Evolutionary conservation across 345 rosid genomes (phyloP), one percentile per base, ranked within the genome.

Genomic region (Hypericum perforatum): DNA sequence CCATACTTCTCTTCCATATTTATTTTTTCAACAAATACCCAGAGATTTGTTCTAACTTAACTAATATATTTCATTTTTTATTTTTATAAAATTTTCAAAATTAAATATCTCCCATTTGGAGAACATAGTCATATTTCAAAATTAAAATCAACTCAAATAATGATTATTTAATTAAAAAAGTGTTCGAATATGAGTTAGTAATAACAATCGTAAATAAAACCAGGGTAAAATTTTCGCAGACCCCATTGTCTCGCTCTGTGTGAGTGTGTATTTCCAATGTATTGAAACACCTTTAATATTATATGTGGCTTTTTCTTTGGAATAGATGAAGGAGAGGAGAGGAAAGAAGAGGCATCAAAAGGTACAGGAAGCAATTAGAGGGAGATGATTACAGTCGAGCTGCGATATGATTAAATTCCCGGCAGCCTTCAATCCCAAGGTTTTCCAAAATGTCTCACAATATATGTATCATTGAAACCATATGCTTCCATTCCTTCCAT

Each of bases 361-460:
- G 47, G 47, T 16, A 44, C 15, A 16, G 47, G 47, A 44, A 9
- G 47, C 47, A 44, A 44, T 44, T 44, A 44, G 47, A 11, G 47
- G 47, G 11, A 8, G 47, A 44, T 44, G 47, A 44, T 44, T 44
- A 42, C n/a, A 8, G n/a, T 43, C 5, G 11, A 12, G 45, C 13
- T 9, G n/a, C 14, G 47, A 11, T 8, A 44, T 44, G 47, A 44
- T 44, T 44, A 44, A 44, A 2, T 44, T 11, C 11, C 45, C 11
- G 8, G n/a, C 7, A 43, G 47, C 47, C 47, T 44, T 44, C 47
- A 44, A 44, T 44, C 47, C 47, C 47, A 44, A 44, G 47, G 47
- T 13, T 44, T 83, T 77, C 74, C 65, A 74, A 74, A 44, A 44
- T 43, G 15, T 44, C 11, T 16, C 11, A 44, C 47, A 11, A 9